A percentile compares a stretch with the other conserved stretches of the same genome.
Evolutionary conservation across 179 eudicot genomes (phyloP).

Genomic region (Spergularia azorica): DNA sequence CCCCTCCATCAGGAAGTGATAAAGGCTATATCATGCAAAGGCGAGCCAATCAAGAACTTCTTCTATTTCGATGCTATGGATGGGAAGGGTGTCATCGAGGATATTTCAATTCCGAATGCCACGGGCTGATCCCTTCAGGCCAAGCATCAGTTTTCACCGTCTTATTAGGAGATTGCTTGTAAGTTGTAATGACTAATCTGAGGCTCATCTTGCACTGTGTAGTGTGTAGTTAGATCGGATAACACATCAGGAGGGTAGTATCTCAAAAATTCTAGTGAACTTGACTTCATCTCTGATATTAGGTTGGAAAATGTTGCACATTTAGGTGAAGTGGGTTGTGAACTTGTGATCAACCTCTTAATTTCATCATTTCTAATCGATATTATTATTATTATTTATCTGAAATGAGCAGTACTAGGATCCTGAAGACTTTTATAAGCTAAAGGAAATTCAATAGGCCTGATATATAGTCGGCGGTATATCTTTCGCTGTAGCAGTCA

Average conservation of each 20-base stretch:
- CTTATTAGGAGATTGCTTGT: background rate
- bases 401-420: background rate
- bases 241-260: no score
- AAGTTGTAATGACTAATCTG: background rate
- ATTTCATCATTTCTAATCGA: background rate
- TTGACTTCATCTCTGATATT: no score
- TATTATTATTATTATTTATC: background rate
- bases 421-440: background rate
- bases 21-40: slow-evolving; percentile 93
- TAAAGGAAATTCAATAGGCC: no score
- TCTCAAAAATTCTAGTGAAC: no score
- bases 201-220: background rate
- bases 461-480: no score
- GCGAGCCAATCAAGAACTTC: slow-evolving; percentile 87
- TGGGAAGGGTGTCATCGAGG: slow-evolving; percentile 89
- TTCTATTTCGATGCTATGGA: slow-evolving; percentile 87
- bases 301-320: no score
- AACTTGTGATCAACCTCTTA: no score
- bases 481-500: no score
- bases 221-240: background rate
- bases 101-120: slow-evolving; percentile 50
- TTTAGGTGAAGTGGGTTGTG: no score
- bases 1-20: slow-evolving; percentile 70
- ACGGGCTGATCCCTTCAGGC: slow-evolving; percentile 15
- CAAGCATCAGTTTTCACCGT: background rate